Percentiles rank a stretch among this genome's conserved stretches.
These are phyloP conservation scores for Colletotrichum camelliae DNA, from an alignment of 2,329 filamentous ascomycete species.

Conservation along the genomic window DNA sequence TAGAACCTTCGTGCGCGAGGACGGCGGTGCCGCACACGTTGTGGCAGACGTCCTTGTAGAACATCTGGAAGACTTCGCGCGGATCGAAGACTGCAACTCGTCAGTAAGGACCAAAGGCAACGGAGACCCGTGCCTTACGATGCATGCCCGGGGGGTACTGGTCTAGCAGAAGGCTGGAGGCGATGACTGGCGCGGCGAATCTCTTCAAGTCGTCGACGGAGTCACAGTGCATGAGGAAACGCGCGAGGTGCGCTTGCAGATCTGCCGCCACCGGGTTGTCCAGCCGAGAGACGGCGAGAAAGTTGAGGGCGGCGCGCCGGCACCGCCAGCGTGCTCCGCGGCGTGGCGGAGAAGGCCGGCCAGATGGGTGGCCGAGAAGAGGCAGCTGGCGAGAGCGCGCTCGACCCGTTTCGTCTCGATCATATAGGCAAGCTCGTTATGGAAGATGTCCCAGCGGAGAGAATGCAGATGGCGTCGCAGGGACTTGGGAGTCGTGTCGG, in stretches of 20 bases:
- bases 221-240: neutral
- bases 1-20: neutral
- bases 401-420: neutral
- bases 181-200: neutral
- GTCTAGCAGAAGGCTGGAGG: neutral
- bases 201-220: neutral
- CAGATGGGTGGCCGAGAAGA: slow-evolving; percentile 1
- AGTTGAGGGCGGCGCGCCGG: neutral
- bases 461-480: neutral
- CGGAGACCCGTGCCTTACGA: neutral
- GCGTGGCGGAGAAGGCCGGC: neutral
- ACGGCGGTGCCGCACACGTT: neutral
- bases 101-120: neutral
- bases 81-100: neutral
- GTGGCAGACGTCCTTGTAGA: neutral
- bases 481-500: neutral
- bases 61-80: neutral
- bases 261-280: neutral
- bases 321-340: neutral
- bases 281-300: neutral
- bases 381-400: neutral
- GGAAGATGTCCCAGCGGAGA: neutral
- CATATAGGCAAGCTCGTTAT: neutral
- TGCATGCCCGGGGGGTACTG: neutral
- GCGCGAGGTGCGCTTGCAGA: neutral